Conservation (phyloP, 129 eudicot species). For the Silybum marianum region DNA sequence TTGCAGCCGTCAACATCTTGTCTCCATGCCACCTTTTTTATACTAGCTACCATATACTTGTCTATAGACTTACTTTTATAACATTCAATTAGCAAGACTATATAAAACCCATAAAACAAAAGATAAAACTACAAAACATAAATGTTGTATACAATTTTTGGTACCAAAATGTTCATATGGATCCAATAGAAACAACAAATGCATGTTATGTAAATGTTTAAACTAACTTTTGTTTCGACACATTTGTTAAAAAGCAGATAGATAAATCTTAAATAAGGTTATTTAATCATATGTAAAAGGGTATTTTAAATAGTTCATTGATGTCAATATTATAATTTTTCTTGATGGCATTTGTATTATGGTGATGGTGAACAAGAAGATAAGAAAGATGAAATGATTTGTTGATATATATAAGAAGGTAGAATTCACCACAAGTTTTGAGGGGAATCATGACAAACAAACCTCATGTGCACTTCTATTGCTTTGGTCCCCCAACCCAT, state of each 20-base stretch:
- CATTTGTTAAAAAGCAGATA: background rate
- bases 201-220: background rate
- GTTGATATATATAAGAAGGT: background rate
- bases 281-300: too few relatives aligned
- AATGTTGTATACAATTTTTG: background rate
- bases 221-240: background rate
- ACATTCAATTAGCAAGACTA: too few relatives aligned
- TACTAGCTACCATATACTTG: background rate
- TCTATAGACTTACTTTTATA: background rate
- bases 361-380: constrained; percentile 23
- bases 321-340: too few relatives aligned
- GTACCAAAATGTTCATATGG: background rate
- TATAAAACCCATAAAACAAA: background rate
- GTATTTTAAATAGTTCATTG: background rate
- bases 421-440: constrained; percentile 13
- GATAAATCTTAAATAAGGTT: background rate
- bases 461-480: constrained; percentile 21
- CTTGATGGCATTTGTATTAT: background rate
- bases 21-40: background rate
- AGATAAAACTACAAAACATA: background rate
- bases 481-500: constrained; percentile 22
- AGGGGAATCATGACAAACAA: constrained; percentile 22
- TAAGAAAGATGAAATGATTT: constrained; percentile 14
- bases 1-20: background rate
- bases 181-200: background rate